Evolutionary conservation across 129 eudicot genomes (phyloP).

Genomic region (Flaveria robusta): DNA sequence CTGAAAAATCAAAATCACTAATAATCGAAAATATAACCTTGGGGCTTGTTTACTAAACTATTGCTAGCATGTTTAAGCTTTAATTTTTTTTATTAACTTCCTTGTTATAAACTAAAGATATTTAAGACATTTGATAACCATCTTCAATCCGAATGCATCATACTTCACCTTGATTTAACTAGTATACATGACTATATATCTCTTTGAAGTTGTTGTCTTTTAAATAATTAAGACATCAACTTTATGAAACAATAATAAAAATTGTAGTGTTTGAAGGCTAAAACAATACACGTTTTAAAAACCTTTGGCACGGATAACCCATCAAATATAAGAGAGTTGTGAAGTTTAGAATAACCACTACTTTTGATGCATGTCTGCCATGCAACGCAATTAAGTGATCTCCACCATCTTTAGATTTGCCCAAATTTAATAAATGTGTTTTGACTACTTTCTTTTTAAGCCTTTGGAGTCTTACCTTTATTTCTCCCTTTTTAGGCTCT

Average conservation of each 20-base stretch:
- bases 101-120: too few species aligned
- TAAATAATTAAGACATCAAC: too few species aligned
- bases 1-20: too few species aligned
- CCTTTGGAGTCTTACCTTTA: conserved; percentile 12
- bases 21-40: too few species aligned
- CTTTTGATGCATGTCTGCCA: conserved; percentile 25
- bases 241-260: background rate
- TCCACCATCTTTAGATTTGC: conserved; percentile 22
- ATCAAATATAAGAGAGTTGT: background rate
- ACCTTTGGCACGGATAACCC: background rate
- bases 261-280: background rate
- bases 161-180: too few species aligned
- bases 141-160: too few species aligned
- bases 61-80: too few species aligned
- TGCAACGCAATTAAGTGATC: conserved; percentile 5
- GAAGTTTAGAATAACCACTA: conserved; percentile 19
- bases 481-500: conserved; percentile 22
- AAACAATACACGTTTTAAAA: background rate
- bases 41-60: background rate
- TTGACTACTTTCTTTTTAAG: conserved; percentile 22
- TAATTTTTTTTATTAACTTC: too few species aligned
- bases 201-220: too few species aligned
- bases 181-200: too few species aligned
- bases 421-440: conserved; percentile 15
- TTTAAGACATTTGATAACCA: too few species aligned